Evolutionary conservation across 1,284 basidiomycete species (phyloP).

Genomic region (Cryptococcus deneoformans): DNA sequence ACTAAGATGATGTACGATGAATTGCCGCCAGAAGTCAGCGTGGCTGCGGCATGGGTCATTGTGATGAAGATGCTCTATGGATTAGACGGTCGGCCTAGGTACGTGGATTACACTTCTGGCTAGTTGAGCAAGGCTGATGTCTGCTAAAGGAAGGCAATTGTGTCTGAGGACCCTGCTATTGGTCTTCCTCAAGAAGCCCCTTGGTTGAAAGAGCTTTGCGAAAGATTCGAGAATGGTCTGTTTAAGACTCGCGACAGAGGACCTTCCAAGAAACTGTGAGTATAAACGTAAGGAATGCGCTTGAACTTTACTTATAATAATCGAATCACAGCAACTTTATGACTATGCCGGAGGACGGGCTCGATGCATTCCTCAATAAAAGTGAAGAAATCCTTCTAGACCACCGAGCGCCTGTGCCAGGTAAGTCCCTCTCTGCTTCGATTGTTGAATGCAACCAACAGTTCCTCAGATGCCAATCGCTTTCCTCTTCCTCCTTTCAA

Average conservation of each 20-base stretch:
- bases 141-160: slow-evolving; percentile 5
- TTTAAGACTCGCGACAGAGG: slow-evolving; percentile 9
- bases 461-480: slow-evolving; percentile 5
- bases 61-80: slow-evolving; percentile 81
- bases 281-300: too few species aligned
- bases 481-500: slow-evolving; percentile 17
- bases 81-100: slow-evolving; percentile 67
- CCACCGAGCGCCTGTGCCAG: slow-evolving; percentile 16
- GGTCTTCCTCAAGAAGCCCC: slow-evolving; percentile 60
- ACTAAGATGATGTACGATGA: slow-evolving; percentile 27
- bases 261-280: slow-evolving; percentile 13
- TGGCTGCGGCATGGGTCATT: slow-evolving; percentile 64
- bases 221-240: slow-evolving; percentile 39
- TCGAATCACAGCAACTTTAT: slow-evolving; percentile 22
- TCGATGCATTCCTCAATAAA: slow-evolving; percentile 33
- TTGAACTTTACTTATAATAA: too few species aligned
- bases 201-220: slow-evolving; percentile 56
- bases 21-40: slow-evolving; percentile 69
- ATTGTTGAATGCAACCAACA: not conserved
- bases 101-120: slow-evolving; percentile 19
- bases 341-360: slow-evolving; percentile 23
- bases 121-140: not conserved
- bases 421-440: slow-evolving; percentile 4
- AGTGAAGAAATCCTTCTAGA: slow-evolving; percentile 30
- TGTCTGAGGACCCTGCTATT: slow-evolving; percentile 54